These are phyloP conservation scores for Schizothecium vesticola DNA, from an alignment of 495 filamentous ascomycete species.

Conservation along the genomic window DNA sequence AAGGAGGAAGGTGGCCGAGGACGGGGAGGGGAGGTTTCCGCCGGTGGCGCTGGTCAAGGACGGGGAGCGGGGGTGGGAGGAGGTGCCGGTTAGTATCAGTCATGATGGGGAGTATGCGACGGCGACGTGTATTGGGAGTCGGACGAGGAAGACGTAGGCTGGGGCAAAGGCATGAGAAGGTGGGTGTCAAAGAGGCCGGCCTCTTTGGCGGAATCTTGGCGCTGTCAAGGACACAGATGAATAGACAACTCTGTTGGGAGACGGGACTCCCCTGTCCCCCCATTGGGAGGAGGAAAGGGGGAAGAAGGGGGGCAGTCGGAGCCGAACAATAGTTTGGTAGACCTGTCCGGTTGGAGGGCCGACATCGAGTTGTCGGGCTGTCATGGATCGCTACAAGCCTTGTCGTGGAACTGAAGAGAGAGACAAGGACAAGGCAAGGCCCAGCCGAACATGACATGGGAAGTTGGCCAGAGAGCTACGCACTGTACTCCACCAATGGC, in stretches of 20 bases:
- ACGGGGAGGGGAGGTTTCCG: neutral
- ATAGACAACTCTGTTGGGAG: neutral
- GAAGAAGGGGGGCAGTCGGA: no score
- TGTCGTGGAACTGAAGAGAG: neutral
- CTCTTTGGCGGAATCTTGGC: no score
- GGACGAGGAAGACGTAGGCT: no score
- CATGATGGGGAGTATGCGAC: slow-evolving; percentile 35
- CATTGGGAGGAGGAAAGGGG: no score
- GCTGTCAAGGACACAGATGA: no score
- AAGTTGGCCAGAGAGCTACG: neutral
- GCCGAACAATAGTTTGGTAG: no score
- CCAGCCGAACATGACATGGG: neutral
- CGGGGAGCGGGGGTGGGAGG: neutral
- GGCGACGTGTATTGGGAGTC: slow-evolving; percentile 27
- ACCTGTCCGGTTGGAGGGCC: neutral
- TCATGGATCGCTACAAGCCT: neutral
- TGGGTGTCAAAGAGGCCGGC: neutral
- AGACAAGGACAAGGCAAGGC: neutral
- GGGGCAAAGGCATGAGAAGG: no score
- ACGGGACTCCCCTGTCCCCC: no score
- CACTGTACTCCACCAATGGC: neutral
- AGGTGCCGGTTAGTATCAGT: slow-evolving; percentile 32
- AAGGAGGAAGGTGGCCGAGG: neutral
- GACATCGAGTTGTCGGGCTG: neutral
- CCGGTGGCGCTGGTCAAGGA: slow-evolving; percentile 25